Base-by-base conservation (phyloP, 192 early-diverging fungal genomes). In the Mortierella antarctica region DNA sequence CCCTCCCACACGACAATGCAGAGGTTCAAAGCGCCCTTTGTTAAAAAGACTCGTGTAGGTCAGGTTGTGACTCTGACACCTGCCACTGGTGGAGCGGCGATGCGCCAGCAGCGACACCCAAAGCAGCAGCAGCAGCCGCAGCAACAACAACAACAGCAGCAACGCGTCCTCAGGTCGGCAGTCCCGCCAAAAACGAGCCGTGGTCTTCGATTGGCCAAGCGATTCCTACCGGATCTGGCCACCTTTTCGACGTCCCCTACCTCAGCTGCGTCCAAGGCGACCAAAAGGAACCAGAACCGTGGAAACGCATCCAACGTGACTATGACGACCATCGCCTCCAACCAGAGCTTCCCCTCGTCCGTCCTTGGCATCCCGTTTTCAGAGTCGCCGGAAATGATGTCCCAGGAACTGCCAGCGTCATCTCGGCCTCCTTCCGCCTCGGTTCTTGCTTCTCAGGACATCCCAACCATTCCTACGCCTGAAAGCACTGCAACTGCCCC, bases 311-410 rank as follows among this genome's bases (percentile, higher is more conserved):
- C 67, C 41, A 73, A 73, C n/a, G 6, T 65, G 11, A 73, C 71
- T 23, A 65, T 65, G 71, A 65, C 47, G 48, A 65, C 62, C 3
- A 50, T 52, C 0, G 41, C 52, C 6, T 73, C 75, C 1, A 54
- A 52, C 0, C 68, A 71, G 45, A 78, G 75, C 48, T 68, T 70
- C 41, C 75, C 75, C 2, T 58, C 62, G 14, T 78, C 75, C 2
- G 62, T 78, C 41, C 49, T 78, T 9, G 75, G 75, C 0, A 57
- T 78, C 14, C 75, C 75, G 1, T 56, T 78, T n/a, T 66, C 75
- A 23, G 75, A 78, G 23, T 78, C 75, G 1, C 75, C 75, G 11
- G 75, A 78, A 57, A 78, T 71, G 75, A 58, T 78, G 62, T 42
- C 49, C 4, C 44, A 18, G 18, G 62, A 59, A 42, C 63, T 65